A percentile compares a stretch with the other conserved stretches of the same genome.
Conservation (phyloP, 495 filamentous ascomycete species). For the Ramalina peruviana region DNA sequence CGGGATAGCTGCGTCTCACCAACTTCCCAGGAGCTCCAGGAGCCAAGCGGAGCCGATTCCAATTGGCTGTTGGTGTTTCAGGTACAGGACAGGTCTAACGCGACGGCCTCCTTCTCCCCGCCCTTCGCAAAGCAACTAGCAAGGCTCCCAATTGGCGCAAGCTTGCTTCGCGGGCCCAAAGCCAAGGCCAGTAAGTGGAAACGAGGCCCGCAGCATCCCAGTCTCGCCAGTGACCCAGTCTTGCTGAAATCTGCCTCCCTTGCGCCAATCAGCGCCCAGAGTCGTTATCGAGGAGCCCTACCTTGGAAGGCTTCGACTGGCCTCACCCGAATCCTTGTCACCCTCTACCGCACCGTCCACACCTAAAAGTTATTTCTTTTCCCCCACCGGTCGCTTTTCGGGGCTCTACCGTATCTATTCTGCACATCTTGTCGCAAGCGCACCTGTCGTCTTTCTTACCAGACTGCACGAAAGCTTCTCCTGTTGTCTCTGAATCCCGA, state of each 20-base stretch:
- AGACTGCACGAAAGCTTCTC: background rate
- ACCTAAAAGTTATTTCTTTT: constrained; percentile 1
- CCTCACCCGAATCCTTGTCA: background rate
- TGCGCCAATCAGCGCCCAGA: constrained; percentile 16
- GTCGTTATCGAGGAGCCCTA: constrained; percentile 19
- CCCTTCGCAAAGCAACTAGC: too few species aligned
- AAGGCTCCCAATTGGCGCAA: too few species aligned
- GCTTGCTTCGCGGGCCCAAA: too few species aligned
- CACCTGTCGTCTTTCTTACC: constrained; percentile 7
- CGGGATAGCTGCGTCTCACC: too few species aligned
- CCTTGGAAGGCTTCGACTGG: background rate
- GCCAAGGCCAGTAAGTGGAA: too few species aligned
- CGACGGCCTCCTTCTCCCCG: too few species aligned
- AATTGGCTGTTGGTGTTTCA: constrained; percentile 1
- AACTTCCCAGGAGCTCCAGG: too few species aligned
- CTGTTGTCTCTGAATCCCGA: too few species aligned
- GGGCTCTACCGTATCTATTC: background rate
- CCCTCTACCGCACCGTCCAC: constrained; percentile 1
- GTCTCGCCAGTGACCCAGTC: too few species aligned
- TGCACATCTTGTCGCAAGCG: constrained; percentile 11
- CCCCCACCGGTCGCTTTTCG: constrained; percentile 16
- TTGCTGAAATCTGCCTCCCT: background rate
- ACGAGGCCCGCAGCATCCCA: too few species aligned
- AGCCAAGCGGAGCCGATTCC: background rate
- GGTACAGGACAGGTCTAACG: background rate